Conservation (phyloP, 177 flowering plant genomes). For the Vitis hybrid region DNA sequence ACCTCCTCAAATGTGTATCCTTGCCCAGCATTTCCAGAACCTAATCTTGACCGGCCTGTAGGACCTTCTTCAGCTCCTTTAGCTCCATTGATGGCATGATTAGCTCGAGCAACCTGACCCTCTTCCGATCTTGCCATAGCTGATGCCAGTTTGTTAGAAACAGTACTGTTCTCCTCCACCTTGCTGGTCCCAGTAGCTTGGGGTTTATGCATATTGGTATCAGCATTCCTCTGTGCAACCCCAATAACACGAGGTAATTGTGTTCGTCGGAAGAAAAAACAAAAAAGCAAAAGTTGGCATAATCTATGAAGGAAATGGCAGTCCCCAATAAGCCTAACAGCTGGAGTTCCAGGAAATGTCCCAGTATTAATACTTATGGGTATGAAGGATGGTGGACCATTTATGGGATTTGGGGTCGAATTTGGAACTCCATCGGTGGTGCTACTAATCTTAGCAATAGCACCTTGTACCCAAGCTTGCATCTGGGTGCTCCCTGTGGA, state of each 20-base stretch:
- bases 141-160: constrained; percentile 43
- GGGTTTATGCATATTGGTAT: constrained; percentile 62
- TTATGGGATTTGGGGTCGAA: constrained; percentile 74
- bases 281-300: constrained; percentile 91
- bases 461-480: constrained; percentile 99
- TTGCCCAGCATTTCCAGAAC: constrained; percentile 98
- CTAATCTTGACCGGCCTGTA: constrained; percentile 61
- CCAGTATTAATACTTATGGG: constrained; percentile 98
- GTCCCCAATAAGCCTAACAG: constrained; percentile 98
- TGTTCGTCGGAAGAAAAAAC: constrained; percentile 84
- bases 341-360: constrained; percentile 99
- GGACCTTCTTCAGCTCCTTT: constrained; percentile 83
- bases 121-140: constrained; percentile 57
- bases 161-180: constrained; percentile 64
- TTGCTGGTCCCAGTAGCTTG: constrained; percentile 60
- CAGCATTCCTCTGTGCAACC: constrained; percentile 64
- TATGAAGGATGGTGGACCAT: constrained; percentile 82
- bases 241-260: constrained; percentile 66
- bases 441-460: constrained; percentile 97
- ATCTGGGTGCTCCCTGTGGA: constrained; percentile 90
- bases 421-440: constrained; percentile 74
- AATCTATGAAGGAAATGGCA: constrained; percentile 96
- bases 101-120: constrained; percentile 50
- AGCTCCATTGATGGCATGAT: constrained; percentile 55
- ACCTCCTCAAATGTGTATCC: constrained; percentile 99